Evolutionary conservation across 2,329 filamentous ascomycete species (phyloP).

Genomic region (Reticulascus tulasneorum): DNA sequence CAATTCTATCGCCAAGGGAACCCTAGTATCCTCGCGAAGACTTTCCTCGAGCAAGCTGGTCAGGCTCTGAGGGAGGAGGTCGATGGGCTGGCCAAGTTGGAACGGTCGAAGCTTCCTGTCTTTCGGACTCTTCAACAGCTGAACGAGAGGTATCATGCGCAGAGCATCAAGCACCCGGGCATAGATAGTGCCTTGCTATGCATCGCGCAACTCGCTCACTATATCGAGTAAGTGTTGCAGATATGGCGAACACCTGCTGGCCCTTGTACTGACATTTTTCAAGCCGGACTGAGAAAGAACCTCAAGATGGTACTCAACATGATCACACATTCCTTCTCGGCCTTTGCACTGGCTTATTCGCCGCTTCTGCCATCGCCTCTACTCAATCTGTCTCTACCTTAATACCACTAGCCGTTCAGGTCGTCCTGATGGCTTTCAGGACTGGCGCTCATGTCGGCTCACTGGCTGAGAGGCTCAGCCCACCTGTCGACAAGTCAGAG

Average conservation of each 20-base stretch:
- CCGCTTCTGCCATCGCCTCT: constrained; percentile 63
- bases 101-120: constrained; percentile 55
- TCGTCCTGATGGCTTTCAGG: constrained; percentile 63
- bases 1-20: constrained; percentile 43
- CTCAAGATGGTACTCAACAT: constrained; percentile 46
- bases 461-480: constrained; percentile 42
- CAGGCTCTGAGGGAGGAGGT: constrained; percentile 58
- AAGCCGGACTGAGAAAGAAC: constrained; percentile 51
- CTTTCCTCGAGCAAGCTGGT: constrained; percentile 57
- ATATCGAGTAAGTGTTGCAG: constrained; percentile 55
- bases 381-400: constrained; percentile 59
- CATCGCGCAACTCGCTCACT: constrained; percentile 63
- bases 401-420: constrained; percentile 58
- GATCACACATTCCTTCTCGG: constrained; percentile 55
- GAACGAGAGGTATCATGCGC: constrained; percentile 59
- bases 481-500: constrained; percentile 40
- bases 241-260: background rate
- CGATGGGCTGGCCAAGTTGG: constrained; percentile 50
- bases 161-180: constrained; percentile 53
- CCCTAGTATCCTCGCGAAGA: constrained; percentile 50
- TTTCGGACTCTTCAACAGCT: constrained; percentile 62
- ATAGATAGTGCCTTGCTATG: constrained; percentile 63
- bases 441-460: constrained; percentile 53
- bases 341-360: constrained; percentile 66
- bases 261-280: constrained; percentile 22